Evolutionary conservation across 768 basidiomycete genomes (phyloP).

Genomic region (Hericium erinaceus): DNA sequence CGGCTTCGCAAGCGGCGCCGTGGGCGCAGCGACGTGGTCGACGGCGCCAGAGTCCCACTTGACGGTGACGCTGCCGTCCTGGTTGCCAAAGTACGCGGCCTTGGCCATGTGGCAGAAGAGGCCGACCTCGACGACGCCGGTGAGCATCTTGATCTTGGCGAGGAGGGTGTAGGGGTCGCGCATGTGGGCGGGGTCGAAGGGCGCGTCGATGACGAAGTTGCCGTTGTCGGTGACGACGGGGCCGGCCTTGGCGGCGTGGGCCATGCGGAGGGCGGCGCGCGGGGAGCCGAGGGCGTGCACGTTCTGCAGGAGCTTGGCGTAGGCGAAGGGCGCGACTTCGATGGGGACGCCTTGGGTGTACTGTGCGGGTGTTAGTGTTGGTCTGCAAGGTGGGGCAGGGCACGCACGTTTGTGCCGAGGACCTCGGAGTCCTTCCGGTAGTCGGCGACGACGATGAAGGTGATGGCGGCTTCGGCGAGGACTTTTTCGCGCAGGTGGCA

Average conservation of each 20-base stretch:
- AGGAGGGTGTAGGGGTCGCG: constrained; percentile 58
- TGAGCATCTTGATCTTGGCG: constrained; percentile 81
- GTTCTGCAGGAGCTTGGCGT: constrained; percentile 75
- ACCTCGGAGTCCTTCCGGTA: constrained; percentile 85
- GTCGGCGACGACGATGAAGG: constrained; percentile 89
- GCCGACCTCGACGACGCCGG: constrained; percentile 97
- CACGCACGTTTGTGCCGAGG: constrained; percentile 73
- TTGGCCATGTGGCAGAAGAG: constrained; percentile 90
- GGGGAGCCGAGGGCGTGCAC: constrained; percentile 57
- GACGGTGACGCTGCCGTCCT: constrained; percentile 31
- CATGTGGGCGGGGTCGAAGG: constrained; percentile 67
- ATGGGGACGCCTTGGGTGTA: constrained; percentile 87
- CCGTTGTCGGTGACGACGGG: constrained; percentile 97
- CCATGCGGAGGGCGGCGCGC: constrained; percentile 83
- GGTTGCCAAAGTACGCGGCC: constrained; percentile 95
- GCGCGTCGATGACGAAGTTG: constrained; percentile 96
- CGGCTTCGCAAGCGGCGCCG: constrained; percentile 39
- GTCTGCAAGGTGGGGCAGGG: not conserved
- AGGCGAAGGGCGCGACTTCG: constrained; percentile 95
- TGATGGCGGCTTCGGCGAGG: constrained; percentile 89
- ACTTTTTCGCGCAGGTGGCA: constrained; percentile 97
- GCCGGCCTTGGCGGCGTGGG: constrained; percentile 75
- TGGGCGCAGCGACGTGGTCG: constrained; percentile 1
- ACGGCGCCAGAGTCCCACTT: not conserved
- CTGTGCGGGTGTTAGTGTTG: constrained; percentile 27